phyloP scores from a whole-genome alignment of 257 asterid species.

The Lavandula angustifolia region DNA sequence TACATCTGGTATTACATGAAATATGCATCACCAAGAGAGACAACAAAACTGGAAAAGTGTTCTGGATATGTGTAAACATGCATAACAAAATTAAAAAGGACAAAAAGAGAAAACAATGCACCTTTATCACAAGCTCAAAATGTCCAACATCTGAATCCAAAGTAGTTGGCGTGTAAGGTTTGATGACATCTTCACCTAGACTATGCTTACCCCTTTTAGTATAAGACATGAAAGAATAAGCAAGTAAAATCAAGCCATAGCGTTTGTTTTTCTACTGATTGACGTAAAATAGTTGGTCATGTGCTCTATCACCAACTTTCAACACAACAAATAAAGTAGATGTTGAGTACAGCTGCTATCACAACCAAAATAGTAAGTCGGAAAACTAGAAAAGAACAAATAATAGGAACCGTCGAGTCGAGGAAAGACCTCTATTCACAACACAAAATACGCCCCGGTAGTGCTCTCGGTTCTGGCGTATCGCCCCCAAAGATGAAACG shows the following conservation, averaged over 20 bases:
- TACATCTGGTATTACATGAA: constrained; percentile 63
- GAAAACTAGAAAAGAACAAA: too few species aligned
- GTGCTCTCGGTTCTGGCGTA: too few species aligned
- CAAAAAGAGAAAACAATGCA: constrained; percentile 12
- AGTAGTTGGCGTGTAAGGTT: constrained; percentile 96
- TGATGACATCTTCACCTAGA: constrained; percentile 91
- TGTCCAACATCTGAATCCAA: constrained; percentile 94
- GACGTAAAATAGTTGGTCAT: not conserved
- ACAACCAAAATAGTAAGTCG: too few species aligned
- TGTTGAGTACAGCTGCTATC: too few species aligned
- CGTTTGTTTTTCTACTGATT: not conserved
- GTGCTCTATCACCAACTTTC: not conserved
- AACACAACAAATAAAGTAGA: too few species aligned
- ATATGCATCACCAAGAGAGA: constrained; percentile 22
- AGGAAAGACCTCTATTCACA: too few species aligned
- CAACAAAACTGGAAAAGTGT: not conserved
- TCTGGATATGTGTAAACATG: not conserved
- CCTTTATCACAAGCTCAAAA: constrained; percentile 94
- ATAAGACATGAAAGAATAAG: constrained; percentile 6
- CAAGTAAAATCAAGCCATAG: constrained; percentile 1
- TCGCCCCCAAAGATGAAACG: too few species aligned
- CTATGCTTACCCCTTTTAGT: constrained; percentile 78
- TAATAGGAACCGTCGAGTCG: too few species aligned
- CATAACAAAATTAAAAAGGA: constrained; percentile 19
- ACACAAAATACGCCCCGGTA: too few species aligned